phyloP scores from a whole-genome alignment of 2,329 filamentous ascomycete genomes.

The Cladosporium sp. region DNA sequence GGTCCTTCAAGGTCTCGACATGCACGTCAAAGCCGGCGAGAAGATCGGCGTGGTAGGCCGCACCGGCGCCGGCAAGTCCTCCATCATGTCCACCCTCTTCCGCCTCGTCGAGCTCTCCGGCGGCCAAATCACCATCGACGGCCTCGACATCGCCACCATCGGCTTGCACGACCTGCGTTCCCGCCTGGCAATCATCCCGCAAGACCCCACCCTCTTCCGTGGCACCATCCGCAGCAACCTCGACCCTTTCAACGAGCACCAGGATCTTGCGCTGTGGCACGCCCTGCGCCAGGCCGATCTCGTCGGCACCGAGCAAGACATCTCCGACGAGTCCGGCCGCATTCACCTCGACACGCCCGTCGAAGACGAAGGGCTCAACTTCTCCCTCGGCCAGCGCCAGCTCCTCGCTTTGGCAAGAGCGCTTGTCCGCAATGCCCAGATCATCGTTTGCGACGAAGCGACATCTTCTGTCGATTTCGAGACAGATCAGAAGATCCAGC shows the following conservation, averaged over 20 bases:
- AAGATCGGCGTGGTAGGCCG: slow-evolving; percentile 80
- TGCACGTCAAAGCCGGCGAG: slow-evolving; percentile 75
- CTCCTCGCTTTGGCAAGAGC: slow-evolving; percentile 92
- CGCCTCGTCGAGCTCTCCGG: slow-evolving; percentile 59
- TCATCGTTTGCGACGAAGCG: slow-evolving; percentile 96
- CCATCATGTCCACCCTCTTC: slow-evolving; percentile 82
- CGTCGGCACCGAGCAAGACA: slow-evolving; percentile 55
- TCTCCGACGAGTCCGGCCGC: slow-evolving; percentile 54
- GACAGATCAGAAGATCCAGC: slow-evolving; percentile 93
- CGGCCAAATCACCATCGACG: slow-evolving; percentile 53
- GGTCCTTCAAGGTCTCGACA: slow-evolving; percentile 53
- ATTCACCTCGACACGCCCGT: slow-evolving; percentile 83
- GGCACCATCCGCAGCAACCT: slow-evolving; percentile 79
- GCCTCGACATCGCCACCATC: slow-evolving; percentile 65
- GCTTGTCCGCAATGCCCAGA: slow-evolving; percentile 80
- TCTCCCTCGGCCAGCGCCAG: slow-evolving; percentile 91
- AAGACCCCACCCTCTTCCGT: slow-evolving; percentile 80
- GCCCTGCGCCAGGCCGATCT: slow-evolving; percentile 77
- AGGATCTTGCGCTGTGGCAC: slow-evolving; percentile 75
- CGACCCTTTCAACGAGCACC: slow-evolving; percentile 78
- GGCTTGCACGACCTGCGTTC: slow-evolving; percentile 75
- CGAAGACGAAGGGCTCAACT: slow-evolving; percentile 94
- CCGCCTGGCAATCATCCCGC: slow-evolving; percentile 74
- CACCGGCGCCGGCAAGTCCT: slow-evolving; percentile 80
- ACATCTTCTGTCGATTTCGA: slow-evolving; percentile 94